phyloP scores from a whole-genome alignment of 352 stramenopile genomes.

The Pythium sp. region DNA sequence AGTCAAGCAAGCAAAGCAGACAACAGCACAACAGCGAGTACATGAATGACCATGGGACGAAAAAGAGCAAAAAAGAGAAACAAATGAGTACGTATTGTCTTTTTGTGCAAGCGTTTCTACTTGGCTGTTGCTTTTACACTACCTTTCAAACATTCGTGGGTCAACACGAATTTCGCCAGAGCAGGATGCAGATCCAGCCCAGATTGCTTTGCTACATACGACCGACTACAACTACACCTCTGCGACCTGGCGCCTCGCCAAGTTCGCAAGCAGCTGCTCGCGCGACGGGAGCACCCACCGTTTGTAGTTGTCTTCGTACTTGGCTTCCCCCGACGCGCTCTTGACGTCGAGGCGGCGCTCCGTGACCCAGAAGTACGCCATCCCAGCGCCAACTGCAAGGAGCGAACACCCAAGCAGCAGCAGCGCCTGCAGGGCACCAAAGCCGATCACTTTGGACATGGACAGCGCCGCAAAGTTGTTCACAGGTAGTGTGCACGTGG shows the following conservation, averaged over 20 bases:
- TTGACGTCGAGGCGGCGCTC: conserved; percentile 47
- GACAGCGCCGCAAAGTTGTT: conserved; percentile 40
- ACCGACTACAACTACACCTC: conserved; percentile 15
- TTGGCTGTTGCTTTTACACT: background rate
- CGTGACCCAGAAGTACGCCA: conserved; percentile 39
- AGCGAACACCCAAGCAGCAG: conserved; percentile 42
- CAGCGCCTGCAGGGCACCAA: conserved; percentile 35
- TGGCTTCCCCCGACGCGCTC: conserved; percentile 32
- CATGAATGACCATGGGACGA: background rate
- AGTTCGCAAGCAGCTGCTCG: conserved; percentile 51
- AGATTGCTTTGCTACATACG: background rate
- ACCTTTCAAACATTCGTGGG: background rate
- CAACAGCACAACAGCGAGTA: background rate
- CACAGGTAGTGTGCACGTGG: conserved; percentile 32
- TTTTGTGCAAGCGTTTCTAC: conserved; percentile 1
- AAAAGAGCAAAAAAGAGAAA: background rate
- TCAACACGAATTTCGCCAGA: background rate
- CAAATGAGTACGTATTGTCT: conserved; percentile 7
- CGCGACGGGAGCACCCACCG: conserved; percentile 66
- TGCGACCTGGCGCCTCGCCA: conserved; percentile 16
- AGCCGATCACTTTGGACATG: conserved; percentile 31
- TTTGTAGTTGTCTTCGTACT: conserved; percentile 57
- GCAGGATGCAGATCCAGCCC: background rate
- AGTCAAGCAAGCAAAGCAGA: conserved; percentile 2
- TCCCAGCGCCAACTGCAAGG: conserved; percentile 31